These are phyloP conservation scores for Cyberlindnera nakhonratchasimensis DNA, from an alignment of 805 yeast species.

Conservation along the genomic window DNA sequence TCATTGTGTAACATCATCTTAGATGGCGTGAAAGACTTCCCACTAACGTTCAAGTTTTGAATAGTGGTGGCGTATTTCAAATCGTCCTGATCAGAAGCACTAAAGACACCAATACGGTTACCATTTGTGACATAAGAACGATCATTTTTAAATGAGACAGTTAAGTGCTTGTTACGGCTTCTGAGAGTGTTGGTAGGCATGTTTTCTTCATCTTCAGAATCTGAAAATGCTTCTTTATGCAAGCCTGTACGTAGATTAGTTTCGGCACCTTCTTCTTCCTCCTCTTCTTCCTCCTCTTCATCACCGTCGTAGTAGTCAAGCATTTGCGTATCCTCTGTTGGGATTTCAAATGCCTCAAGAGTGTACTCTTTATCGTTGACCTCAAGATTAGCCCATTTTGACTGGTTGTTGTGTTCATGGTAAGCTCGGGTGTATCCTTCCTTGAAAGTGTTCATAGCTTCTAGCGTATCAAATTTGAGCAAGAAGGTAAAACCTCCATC, in stretches of 20 bases:
- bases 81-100: slow-evolving; percentile 45
- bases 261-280: slow-evolving; percentile 35
- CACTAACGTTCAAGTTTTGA: slow-evolving; percentile 50
- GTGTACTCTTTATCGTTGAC: slow-evolving; percentile 53
- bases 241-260: slow-evolving; percentile 23
- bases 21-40: slow-evolving; percentile 50
- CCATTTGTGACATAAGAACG: slow-evolving; percentile 80
- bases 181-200: slow-evolving; percentile 26
- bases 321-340: slow-evolving; percentile 37
- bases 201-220: slow-evolving; percentile 38
- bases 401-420: slow-evolving; percentile 58
- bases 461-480: slow-evolving; percentile 45
- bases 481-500: slow-evolving; percentile 56
- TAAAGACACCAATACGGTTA: slow-evolving; percentile 76
- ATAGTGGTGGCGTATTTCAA: slow-evolving; percentile 68
- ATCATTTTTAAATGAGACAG: slow-evolving; percentile 67
- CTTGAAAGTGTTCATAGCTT: slow-evolving; percentile 50
- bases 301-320: slow-evolving; percentile 23
- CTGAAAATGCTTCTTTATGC: slow-evolving; percentile 25
- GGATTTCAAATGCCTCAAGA: slow-evolving; percentile 46
- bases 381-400: slow-evolving; percentile 43
- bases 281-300: slow-evolving; percentile 31
- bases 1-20: slow-evolving; percentile 75
- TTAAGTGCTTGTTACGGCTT: slow-evolving; percentile 58
- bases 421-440: slow-evolving; percentile 44